Base-by-base conservation (phyloP, 441 rosid species). In the Croton setiger region DNA sequence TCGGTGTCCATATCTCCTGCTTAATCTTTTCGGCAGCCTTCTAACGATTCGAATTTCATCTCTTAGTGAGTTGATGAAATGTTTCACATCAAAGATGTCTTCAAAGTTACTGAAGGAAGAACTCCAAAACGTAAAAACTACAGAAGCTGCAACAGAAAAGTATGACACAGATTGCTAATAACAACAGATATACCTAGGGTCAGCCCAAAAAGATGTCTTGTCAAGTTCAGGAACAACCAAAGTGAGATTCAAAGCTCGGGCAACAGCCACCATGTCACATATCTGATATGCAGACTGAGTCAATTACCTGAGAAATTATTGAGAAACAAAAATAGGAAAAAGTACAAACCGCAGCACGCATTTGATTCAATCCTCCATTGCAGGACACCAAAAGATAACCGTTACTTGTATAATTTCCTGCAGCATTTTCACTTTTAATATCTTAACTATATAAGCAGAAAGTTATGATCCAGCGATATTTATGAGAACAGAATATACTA, bases 331-430 rank as follows among this genome's bases (percentile, higher is more conserved):
- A 12, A 70, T 67, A 45, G 66, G 70, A 75, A 63, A 73, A 71
- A 81, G 73, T 66, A 79, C 97, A 51, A 63, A 95, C 99, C 81
- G 96, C 96, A 47, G 99, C 89, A 79, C 99, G 98, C 99, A 95
- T 95, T 85, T 95, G 99, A 86, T 95, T 95, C 78, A 92, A 74
- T 64, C 99, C 99, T 20, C 99, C 99, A 71, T 95, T 95, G 82
- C 98, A 95, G 10, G 99, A 95, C 52, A 92, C 96, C 71, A 72
- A 79, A 52, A 95, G 85, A 79, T 83, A 87, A 49, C 98, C 98
- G 66, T 90, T 90, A 79, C 96, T 90, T 41, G 82, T 85, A 73
- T 95, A 95, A 60, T 88, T 87, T 76, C 99, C 99, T 94, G 88
- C 67, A 75, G 79, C 64, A 66, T 18, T 45, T 12, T 36, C 59